Percentiles rank a stretch among this genome's conserved stretches.
These are phyloP conservation scores for Trichosporon faecale DNA, from an alignment of 1,284 basidiomycete genomes.

Conservation along the genomic window DNA sequence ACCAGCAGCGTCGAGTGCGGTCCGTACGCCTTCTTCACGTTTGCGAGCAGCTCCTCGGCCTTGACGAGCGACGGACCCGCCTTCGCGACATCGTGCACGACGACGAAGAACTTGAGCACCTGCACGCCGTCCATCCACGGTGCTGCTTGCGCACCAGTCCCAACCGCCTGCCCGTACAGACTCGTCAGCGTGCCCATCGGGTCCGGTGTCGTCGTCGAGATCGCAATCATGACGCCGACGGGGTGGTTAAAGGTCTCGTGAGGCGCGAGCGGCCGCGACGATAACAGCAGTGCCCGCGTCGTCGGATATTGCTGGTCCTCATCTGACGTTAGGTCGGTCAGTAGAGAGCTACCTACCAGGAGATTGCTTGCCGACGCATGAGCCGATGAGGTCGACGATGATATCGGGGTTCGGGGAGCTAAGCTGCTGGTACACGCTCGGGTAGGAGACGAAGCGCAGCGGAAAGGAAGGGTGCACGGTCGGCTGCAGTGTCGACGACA, in stretches of 20 bases:
- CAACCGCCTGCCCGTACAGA: slow-evolving; percentile 36
- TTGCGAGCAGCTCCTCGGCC: slow-evolving; percentile 43
- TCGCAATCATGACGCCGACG: slow-evolving; percentile 47
- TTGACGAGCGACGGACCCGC: slow-evolving; percentile 39
- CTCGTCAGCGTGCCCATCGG: slow-evolving; percentile 41
- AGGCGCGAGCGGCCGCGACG: slow-evolving; percentile 44
- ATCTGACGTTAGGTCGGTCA: slow-evolving; percentile 27
- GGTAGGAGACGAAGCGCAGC: slow-evolving; percentile 48
- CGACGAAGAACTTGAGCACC: slow-evolving; percentile 48
- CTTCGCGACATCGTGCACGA: slow-evolving; percentile 50
- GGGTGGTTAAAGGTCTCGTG: slow-evolving; percentile 54
- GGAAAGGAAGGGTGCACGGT: slow-evolving; percentile 50
- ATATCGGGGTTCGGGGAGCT: slow-evolving; percentile 44
- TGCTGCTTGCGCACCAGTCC: slow-evolving; percentile 35
- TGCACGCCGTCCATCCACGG: slow-evolving; percentile 47
- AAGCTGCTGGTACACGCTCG: slow-evolving; percentile 40
- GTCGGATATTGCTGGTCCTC: slow-evolving; percentile 49
- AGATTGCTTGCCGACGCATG: slow-evolving; percentile 23
- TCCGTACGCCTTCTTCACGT: slow-evolving; percentile 49
- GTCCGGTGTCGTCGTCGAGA: slow-evolving; percentile 46
- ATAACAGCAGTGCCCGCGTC: slow-evolving; percentile 47
- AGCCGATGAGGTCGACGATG: slow-evolving; percentile 47
- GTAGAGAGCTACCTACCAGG: slow-evolving; percentile 15
- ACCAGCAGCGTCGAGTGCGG: slow-evolving; percentile 51
- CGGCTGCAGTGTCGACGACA: slow-evolving; percentile 48